Base-by-base conservation (phyloP, 192 early-diverging fungal species). In the Tieghemiomyces parasiticus region DNA sequence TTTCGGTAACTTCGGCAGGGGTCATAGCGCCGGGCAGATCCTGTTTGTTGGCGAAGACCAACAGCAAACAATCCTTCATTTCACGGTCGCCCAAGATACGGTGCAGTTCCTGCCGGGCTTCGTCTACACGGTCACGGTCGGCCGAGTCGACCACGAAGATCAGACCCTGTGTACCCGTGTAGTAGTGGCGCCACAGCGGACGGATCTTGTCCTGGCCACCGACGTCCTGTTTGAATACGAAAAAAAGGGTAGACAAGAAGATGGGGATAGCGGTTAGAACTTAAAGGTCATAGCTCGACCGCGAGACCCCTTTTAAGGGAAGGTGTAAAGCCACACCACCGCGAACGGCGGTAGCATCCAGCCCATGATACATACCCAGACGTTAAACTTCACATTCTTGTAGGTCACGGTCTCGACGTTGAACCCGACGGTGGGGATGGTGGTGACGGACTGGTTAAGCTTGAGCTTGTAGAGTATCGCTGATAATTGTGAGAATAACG, bases 181-280 rank as follows among this genome's bases (percentile, higher is more conserved):
- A 89, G 73, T 91, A 91, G 63, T 91, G 87, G 59, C 89, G 81
- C 87, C 85, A 88, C 42, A 91, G 68, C 16, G 85, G 85, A 59
- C 90, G 78, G 67, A 92, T 92, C 76, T 92, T 90, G 68, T 91
- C 89, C 68, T 91, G 89, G 58, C 90, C 90, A 53, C 90, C 90
- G 4, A 92, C 88, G 73, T 92, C 48, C 48, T 42, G 16, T 42
- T 42, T n/a, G n/a, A n/a, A n/a, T n/a, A n/a, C n/a, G n/a, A n/a
- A n/a, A n/a, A n/a, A n/a, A n/a, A n/a, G n/a, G n/a, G n/a, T n/a
- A n/a, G n/a, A n/a, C n/a, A n/a, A n/a, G n/a, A n/a, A n/a, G n/a
- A n/a, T n/a, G n/a, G n/a, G n/a, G n/a, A n/a, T n/a, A n/a, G n/a
- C n/a, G n/a, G n/a, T n/a, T n/a, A n/a, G n/a, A n/a, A n/a, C n/a